Conservation (phyloP, 2,329 filamentous ascomycete genomes). For the Fusarium sp. region DNA sequence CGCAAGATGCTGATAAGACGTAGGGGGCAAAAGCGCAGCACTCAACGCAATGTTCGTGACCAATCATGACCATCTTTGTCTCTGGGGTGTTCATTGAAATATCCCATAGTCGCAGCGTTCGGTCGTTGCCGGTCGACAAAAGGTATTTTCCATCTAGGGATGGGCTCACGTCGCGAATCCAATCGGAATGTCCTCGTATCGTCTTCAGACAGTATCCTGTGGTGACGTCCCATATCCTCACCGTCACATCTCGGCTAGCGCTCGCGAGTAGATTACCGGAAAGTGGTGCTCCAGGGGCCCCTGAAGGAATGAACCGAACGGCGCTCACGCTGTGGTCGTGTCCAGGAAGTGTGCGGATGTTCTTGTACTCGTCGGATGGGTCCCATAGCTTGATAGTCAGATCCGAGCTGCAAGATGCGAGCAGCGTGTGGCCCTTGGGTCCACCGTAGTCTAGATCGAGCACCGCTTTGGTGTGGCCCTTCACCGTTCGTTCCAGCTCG, state of each 20-base stretch:
- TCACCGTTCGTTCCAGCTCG: slow-evolving; percentile 88
- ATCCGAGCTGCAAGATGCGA: slow-evolving; percentile 83
- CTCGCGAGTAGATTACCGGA: slow-evolving; percentile 88
- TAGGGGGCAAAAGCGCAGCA: slow-evolving; percentile 87
- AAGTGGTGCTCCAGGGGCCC: slow-evolving; percentile 80
- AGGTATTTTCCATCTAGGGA: slow-evolving; percentile 87
- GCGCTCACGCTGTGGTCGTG: slow-evolving; percentile 94
- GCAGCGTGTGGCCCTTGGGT: slow-evolving; percentile 75
- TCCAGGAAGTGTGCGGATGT: slow-evolving; percentile 89
- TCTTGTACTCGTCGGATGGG: slow-evolving; percentile 92
- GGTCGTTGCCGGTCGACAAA: slow-evolving; percentile 85
- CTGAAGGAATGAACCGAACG: slow-evolving; percentile 88
- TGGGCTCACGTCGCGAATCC: slow-evolving; percentile 90
- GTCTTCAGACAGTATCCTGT: slow-evolving; percentile 94
- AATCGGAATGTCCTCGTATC: slow-evolving; percentile 85
- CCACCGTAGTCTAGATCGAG: slow-evolving; percentile 92
- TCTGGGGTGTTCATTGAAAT: slow-evolving; percentile 74
- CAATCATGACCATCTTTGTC: slow-evolving; percentile 81
- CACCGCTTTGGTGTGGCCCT: slow-evolving; percentile 90
- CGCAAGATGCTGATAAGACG: slow-evolving; percentile 82
- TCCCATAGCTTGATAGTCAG: slow-evolving; percentile 97
- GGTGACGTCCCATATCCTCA: slow-evolving; percentile 92
- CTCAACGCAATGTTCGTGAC: slow-evolving; percentile 88
- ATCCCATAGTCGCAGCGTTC: slow-evolving; percentile 88
- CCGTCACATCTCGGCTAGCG: slow-evolving; percentile 85